Percentiles rank a stretch among this genome's conserved stretches.
phyloP scores from a whole-genome alignment of 805 yeast species.

The Metschnikowia lachancei region DNA sequence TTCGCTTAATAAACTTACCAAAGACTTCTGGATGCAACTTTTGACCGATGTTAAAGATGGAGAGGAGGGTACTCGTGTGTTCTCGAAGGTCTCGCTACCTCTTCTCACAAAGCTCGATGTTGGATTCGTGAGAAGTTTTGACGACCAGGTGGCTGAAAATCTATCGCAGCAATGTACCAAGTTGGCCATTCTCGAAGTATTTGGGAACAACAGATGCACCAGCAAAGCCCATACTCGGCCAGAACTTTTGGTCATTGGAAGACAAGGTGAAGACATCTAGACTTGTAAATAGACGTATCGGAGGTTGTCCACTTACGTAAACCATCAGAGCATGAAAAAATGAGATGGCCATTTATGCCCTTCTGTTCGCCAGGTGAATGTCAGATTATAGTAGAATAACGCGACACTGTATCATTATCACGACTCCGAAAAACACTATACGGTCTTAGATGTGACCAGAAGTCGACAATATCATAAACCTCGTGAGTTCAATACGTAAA shows the following conservation, averaged over 20 bases:
- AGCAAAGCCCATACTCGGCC: conserved; percentile 48
- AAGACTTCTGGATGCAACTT: conserved; percentile 46
- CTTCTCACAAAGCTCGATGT: conserved; percentile 65
- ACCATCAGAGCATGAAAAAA: too few species aligned
- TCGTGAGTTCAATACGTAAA: too few species aligned
- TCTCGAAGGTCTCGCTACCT: conserved; percentile 41
- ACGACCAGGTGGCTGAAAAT: conserved; percentile 61
- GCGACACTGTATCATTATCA: too few species aligned
- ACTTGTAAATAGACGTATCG: too few species aligned
- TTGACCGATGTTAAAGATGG: conserved; percentile 28
- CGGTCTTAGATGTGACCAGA: too few species aligned
- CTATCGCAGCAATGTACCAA: conserved; percentile 59
- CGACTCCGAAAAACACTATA: too few species aligned
- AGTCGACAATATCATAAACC: too few species aligned
- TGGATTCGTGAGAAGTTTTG: conserved; percentile 77
- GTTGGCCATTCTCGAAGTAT: conserved; percentile 69
- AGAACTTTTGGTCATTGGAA: conserved; percentile 65
- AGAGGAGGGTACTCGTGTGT: conserved; percentile 2
- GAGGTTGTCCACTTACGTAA: background rate
- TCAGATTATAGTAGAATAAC: too few species aligned
- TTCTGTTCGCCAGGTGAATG: too few species aligned
- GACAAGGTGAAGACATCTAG: conserved; percentile 42
- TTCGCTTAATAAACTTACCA: conserved; percentile 60
- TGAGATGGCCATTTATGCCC: too few species aligned
- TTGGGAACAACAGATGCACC: conserved; percentile 73